These are phyloP conservation scores for Penicillium paneum DNA, from an alignment of 2,329 filamentous ascomycete genomes.

Conservation along the genomic window DNA sequence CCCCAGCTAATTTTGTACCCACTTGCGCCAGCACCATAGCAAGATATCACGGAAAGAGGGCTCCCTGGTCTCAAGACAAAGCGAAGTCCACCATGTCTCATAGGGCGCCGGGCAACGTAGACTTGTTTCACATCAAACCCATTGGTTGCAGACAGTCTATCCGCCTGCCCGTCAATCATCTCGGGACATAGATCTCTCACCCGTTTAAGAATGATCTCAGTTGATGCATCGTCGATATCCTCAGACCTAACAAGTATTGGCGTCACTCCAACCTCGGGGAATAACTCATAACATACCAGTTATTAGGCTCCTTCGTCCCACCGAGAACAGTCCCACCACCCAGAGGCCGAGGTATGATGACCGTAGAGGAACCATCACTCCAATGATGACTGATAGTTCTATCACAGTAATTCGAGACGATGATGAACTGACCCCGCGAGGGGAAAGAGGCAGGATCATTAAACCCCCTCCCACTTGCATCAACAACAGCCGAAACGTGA, in stretches of 20 bases:
- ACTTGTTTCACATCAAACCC: slow-evolving; percentile 6
- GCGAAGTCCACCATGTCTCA: slow-evolving; percentile 2
- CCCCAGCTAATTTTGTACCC: slow-evolving; percentile 14
- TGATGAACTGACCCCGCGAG: slow-evolving; percentile 10
- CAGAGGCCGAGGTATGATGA: slow-evolving; percentile 6
- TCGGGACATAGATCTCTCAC: background rate
- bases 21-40: slow-evolving; percentile 9
- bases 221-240: background rate
- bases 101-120: slow-evolving; percentile 12
- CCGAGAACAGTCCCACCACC: slow-evolving; percentile 9
- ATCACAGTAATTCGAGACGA: slow-evolving; percentile 8
- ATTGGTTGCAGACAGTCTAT: background rate
- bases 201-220: background rate
- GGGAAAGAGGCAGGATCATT: slow-evolving; percentile 7
- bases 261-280: background rate
- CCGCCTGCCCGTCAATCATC: background rate
- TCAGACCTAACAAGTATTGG: background rate
- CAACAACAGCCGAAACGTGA: background rate
- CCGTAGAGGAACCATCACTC: slow-evolving; percentile 4
- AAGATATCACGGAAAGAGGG: background rate
- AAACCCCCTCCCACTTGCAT: slow-evolving; percentile 6
- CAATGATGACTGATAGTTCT: slow-evolving; percentile 13
- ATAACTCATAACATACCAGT: slow-evolving; percentile 1
- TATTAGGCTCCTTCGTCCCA: slow-evolving; percentile 9
- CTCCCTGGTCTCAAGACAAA: background rate